Base-by-base conservation (phyloP, 768 basidiomycete species). In the Trametopsis cervina region DNA sequence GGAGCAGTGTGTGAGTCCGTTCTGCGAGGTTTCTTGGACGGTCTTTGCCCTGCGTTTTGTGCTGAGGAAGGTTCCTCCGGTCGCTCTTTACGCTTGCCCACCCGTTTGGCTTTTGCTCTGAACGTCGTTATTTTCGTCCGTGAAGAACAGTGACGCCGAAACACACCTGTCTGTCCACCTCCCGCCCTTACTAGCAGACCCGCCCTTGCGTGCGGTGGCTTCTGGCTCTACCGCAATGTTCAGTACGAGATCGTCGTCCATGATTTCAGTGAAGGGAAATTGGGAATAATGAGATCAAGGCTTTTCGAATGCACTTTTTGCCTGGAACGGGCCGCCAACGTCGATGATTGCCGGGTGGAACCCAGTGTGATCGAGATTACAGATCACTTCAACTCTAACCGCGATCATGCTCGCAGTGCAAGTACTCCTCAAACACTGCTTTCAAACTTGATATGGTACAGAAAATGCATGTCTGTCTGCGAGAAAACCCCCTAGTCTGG, bases 91-190 rank as follows among this genome's bases (percentile, higher is more conserved):
- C 82, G 74, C 65, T 86, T 85, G 21, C 72, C 69, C 46, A 74
- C 73, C 52, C 85, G 80, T 65, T 83, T 91, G 37, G 79, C 80
- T 69, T 88, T 89, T 47, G 86, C 62, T 61, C 89, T 91, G 49
- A 23, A 50, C 36, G 40, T 53, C 41, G 41, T 61, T 29, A 52
- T 56, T 57, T 53, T 52, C 51, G 46, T 27, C 43, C 11, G 42
- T 13, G 52, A 45, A 36, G 50, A 41, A 24, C 39, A 36, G 47
- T 40, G 11, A 42, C 35, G 52, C 21, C 36, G 47, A 46, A 48
- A 46, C 72, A 47, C 54, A 85, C 87, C 90, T 77, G 61, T 88
- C 85, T 11, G 81, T 86, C 84, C 86, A 87, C 65, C 83, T 70
- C 11, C 83, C 82, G 20, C 80, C 79, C 58, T 81, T 85, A 51